Evolutionary conservation across 129 eudicot genomes (phyloP).

Genomic region (Pittosporum tobira): DNA sequence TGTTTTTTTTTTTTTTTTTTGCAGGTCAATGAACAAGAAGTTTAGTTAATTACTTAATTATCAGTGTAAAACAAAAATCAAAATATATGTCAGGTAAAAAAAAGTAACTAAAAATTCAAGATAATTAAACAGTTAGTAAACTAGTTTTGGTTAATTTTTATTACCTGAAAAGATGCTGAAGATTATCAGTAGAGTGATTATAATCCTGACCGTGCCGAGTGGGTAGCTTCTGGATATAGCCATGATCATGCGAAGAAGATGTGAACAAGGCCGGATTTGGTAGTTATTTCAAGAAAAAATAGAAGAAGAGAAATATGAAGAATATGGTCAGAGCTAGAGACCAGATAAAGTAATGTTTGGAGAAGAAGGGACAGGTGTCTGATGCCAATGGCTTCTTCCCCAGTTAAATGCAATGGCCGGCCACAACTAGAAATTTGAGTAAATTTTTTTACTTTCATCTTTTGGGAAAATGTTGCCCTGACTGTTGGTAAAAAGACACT

Average conservation of each 20-base stretch:
- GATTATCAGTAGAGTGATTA: not conserved
- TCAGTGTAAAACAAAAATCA: not conserved
- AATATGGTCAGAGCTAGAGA: not conserved
- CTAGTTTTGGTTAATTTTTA: not conserved
- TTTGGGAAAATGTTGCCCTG: conserved; percentile 21
- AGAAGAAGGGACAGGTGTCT: conserved; percentile 10
- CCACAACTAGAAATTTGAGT: conserved; percentile 5
- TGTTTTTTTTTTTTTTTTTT: no score
- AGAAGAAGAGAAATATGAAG: not conserved
- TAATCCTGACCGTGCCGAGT: not conserved
- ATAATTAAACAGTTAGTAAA: not conserved
- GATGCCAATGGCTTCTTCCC: conserved; percentile 8
- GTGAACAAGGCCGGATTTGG: no score
- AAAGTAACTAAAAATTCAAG: not conserved
- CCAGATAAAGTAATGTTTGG: conserved; percentile 10
- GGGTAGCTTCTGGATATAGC: conserved; percentile 15
- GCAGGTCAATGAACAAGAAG: no score
- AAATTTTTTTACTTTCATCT: not conserved
- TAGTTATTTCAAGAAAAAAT: not conserved
- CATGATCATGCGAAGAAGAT: not conserved
- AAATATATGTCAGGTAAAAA: not conserved
- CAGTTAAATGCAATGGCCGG: conserved; percentile 5
- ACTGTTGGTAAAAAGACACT: conserved; percentile 3
- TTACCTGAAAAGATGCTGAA: conserved; percentile 17
- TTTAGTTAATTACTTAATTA: no score